Percentiles rank a stretch among this genome's conserved stretches.
These are phyloP conservation scores for Clavaria fumosa DNA, from an alignment of 768 basidiomycete species.

Conservation along the genomic window DNA sequence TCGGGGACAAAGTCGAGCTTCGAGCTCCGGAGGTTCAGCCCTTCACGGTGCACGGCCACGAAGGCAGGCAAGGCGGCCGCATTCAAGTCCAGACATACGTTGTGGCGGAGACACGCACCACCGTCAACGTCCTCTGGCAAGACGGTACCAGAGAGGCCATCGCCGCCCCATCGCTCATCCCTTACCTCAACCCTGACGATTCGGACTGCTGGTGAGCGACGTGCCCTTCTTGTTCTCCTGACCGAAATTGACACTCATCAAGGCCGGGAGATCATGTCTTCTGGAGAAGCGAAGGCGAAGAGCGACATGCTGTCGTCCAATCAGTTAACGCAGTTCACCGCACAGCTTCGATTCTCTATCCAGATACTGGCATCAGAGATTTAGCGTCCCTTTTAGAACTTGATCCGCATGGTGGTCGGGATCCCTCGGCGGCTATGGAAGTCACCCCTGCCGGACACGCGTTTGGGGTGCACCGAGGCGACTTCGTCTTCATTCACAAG, in stretches of 20 bases:
- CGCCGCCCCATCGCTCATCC: slow-evolving; percentile 51
- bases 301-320: slow-evolving; percentile 60
- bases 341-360: slow-evolving; percentile 49
- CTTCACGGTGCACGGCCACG: slow-evolving; percentile 44
- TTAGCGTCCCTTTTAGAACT: slow-evolving; percentile 76
- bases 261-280: slow-evolving; percentile 90
- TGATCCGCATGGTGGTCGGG: slow-evolving; percentile 64
- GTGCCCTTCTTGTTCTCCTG: not conserved
- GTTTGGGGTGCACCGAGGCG: slow-evolving; percentile 73
- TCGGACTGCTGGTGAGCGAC: slow-evolving; percentile 70
- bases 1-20: slow-evolving; percentile 57
- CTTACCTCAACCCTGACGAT: slow-evolving; percentile 79
- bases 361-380: slow-evolving; percentile 38
- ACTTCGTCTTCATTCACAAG: slow-evolving; percentile 69
- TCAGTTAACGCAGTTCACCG: slow-evolving; percentile 57
- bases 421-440: slow-evolving; percentile 27
- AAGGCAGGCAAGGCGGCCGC: slow-evolving; percentile 26
- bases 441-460: slow-evolving; percentile 34
- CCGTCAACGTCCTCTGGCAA: slow-evolving; percentile 72
- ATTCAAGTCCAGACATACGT: slow-evolving; percentile 42
- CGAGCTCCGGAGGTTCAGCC: slow-evolving; percentile 34
- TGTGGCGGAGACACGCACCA: slow-evolving; percentile 60
- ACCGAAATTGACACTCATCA: slow-evolving; percentile 1
- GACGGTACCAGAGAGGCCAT: slow-evolving; percentile 55
- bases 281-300: slow-evolving; percentile 62